Conservation (phyloP, 1,139 yeast genomes). For the Kluyveromyces sp. region DNA sequence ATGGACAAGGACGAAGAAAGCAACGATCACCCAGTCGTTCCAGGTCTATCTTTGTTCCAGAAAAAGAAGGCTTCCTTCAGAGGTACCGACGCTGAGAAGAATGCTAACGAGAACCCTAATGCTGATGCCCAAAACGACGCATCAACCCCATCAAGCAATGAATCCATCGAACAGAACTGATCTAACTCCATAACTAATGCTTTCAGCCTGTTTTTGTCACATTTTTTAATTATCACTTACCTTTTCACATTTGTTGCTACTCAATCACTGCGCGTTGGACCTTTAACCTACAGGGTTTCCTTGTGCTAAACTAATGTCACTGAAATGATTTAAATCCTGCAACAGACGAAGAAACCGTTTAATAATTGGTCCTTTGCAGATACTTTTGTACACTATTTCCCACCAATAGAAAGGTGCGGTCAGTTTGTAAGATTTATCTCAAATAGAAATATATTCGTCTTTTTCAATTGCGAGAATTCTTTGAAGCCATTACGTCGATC, state of each 20-base stretch:
- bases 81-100: neutral
- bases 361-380: neutral
- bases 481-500: too few relatives aligned
- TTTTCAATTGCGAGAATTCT: too few relatives aligned
- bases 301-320: neutral
- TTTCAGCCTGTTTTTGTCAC: neutral
- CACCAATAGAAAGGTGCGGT: neutral
- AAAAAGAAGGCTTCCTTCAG: conserved; percentile 5
- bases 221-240: neutral
- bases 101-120: neutral
- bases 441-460: neutral
- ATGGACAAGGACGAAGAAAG: conserved; percentile 16
- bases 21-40: conserved; percentile 9
- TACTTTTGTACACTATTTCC: neutral
- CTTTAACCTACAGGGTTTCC: neutral
- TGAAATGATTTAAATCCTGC: neutral
- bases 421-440: neutral
- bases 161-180: neutral
- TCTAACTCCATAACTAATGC: neutral
- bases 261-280: too few relatives aligned
- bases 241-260: neutral
- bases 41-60: conserved; percentile 16
- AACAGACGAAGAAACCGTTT: neutral
- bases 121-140: conserved; percentile 5
- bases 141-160: conserved; percentile 6